Base-by-base conservation (phyloP, 192 early-diverging fungal genomes). In the Umbelopsis ramanniana region DNA sequence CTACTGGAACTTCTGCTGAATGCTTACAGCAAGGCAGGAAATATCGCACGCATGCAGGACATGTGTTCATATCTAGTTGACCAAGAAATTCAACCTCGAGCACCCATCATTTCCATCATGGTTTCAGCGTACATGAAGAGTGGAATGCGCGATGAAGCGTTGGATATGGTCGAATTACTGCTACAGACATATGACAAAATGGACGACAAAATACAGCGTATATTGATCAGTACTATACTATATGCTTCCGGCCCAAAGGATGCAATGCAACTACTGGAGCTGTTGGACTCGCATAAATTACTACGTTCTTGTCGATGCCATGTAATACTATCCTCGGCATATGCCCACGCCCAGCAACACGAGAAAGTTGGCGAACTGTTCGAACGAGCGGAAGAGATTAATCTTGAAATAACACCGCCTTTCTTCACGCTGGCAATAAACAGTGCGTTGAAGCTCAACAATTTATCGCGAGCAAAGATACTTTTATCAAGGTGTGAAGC, bases 181-280 rank as follows among this genome's bases (percentile, higher is more conserved):
- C 17, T 63, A 17, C 57, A 63, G 7, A 37, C 57, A 11, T 3
- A 63, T 11, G 33, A 63, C 0, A 63, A 63, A 19, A 11, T 63
- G 26, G 57, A 63, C 14, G 29, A 63, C 14, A 63, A 63, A 35
- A 17, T 63, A 10, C 57, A 63, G 17, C 11, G 33, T 7, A 63
- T 63, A 14, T 63, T 63, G 33, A 63, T 63, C 57, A 63, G 29
- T 37, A 63, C 57, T 37, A 63, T 63, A 37, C 12, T 63, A 37
- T 10, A 26, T 19, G 33, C 17, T 6, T 63, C 57, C 0, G 57
- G 57, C 14, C 26, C 33, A 35, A 4, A 38, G 33, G 57, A 63
- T 29, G 57, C 57, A 15, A 19, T 17, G 29, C 26, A 37, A 26
- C 24, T 63, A 3, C 57, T 63, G 11, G 57, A 37, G 4, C 15